Evolutionary conservation across 352 stramenopile species (phyloP).

Genomic region (Thalassiosira hispida): DNA sequence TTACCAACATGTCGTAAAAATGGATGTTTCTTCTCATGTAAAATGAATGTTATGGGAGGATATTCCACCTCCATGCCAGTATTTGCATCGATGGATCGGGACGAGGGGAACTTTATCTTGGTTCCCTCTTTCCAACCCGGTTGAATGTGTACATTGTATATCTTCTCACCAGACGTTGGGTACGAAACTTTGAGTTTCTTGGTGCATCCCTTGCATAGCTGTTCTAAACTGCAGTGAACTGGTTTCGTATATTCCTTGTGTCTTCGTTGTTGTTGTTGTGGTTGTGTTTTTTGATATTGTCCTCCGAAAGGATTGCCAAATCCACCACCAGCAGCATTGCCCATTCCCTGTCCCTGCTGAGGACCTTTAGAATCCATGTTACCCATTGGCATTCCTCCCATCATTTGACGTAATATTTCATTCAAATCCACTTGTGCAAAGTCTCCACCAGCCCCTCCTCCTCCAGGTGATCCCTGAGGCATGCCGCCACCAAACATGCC

Average conservation of each 20-base stretch:
- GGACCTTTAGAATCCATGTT: background rate
- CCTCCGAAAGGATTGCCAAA: conserved; percentile 10
- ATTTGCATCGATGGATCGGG: background rate
- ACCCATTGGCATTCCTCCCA: conserved; percentile 42
- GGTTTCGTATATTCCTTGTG: conserved; percentile 38
- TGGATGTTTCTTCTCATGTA: conserved; percentile 65
- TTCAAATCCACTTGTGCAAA: conserved; percentile 54
- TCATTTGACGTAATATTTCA: conserved; percentile 62
- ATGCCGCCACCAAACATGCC: conserved; percentile 41
- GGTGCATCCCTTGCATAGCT: conserved; percentile 65
- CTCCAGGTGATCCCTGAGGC: background rate
- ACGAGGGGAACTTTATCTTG: conserved; percentile 72
- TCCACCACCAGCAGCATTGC: background rate
- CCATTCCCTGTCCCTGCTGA: background rate
- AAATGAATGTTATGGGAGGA: conserved; percentile 62
- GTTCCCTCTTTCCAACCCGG: conserved; percentile 76
- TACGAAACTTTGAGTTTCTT: conserved; percentile 81
- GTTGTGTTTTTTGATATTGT: conserved; percentile 11
- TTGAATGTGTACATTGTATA: conserved; percentile 70
- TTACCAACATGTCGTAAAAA: conserved; percentile 48
- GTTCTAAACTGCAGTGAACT: conserved; percentile 67
- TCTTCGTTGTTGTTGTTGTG: conserved; percentile 15
- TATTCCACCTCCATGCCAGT: conserved; percentile 27
- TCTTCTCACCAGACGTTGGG: conserved; percentile 41
- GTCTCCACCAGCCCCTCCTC: conserved; percentile 15